phyloP scores from a whole-genome alignment of 495 filamentous ascomycete species.

The Lasiosphaeriaceae sp. region DNA sequence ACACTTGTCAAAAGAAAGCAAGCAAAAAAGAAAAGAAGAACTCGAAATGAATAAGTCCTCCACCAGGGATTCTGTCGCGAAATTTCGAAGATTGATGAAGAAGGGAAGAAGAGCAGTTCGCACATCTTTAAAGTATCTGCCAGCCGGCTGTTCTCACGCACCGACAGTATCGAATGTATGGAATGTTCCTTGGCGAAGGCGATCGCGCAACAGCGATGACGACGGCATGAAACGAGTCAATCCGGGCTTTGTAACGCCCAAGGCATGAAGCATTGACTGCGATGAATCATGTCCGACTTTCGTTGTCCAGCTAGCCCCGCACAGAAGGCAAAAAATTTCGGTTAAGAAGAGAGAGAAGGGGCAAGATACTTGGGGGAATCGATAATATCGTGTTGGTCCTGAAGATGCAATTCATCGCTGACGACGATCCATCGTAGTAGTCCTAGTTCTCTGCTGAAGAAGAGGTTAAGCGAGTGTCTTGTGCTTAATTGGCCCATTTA shows the following conservation, averaged over 20 bases:
- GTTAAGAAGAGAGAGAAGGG: background rate
- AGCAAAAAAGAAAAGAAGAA: background rate
- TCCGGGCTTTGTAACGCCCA: slow-evolving; percentile 3
- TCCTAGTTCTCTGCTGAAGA: too few relatives aligned
- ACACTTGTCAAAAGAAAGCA: background rate
- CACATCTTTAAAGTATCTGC: background rate
- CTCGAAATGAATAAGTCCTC: background rate
- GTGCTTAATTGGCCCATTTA: too few relatives aligned
- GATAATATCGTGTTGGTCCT: background rate
- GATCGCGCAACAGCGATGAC: slow-evolving; percentile 2
- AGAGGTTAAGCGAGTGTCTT: too few relatives aligned
- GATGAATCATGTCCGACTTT: background rate
- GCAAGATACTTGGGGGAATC: background rate
- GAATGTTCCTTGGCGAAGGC: slow-evolving; percentile 5
- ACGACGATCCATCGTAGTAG: too few relatives aligned
- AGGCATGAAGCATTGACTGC: slow-evolving; percentile 5
- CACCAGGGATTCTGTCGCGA: background rate
- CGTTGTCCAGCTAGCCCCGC: background rate
- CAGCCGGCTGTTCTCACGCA: background rate
- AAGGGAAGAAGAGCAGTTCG: background rate
- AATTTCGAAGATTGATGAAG: background rate
- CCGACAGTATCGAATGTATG: background rate
- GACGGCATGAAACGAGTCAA: slow-evolving; percentile 12
- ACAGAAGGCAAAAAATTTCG: too few relatives aligned
- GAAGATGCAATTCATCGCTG: background rate